A percentile compares a stretch with the other conserved stretches of the same genome.
Conservation (phyloP, 305 asterid species). For the Plantago rigida region DNA sequence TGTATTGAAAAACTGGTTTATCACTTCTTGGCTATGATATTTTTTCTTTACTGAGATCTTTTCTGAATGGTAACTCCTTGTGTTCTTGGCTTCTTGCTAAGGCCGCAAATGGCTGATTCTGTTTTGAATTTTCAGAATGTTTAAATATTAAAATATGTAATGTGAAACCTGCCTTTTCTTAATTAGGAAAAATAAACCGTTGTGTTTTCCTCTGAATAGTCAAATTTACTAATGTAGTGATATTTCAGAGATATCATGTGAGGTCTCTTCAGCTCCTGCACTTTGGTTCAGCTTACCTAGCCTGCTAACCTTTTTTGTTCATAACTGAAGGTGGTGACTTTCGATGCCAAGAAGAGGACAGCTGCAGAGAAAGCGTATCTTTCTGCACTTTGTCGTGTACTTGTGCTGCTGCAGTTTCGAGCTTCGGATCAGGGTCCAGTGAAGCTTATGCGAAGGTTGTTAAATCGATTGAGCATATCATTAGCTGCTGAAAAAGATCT, state of each 20-base stretch:
- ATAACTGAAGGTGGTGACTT: conserved; percentile 49
- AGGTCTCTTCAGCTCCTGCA: conserved; percentile 3
- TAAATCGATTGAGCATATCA: conserved; percentile 38
- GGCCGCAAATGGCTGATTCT: too few relatives aligned
- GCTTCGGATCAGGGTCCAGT: conserved; percentile 60
- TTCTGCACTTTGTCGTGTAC: conserved; percentile 62
- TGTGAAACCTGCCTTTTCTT: too few relatives aligned
- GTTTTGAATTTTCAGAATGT: too few relatives aligned
- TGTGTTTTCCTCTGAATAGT: too few relatives aligned
- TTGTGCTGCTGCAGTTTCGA: conserved; percentile 58
- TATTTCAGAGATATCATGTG: too few relatives aligned
- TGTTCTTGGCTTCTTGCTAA: too few relatives aligned
- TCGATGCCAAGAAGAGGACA: conserved; percentile 51
- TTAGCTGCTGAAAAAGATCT: conserved; percentile 61
- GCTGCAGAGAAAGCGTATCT: conserved; percentile 73
- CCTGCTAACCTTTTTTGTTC: conserved; percentile 20
- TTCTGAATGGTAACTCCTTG: too few relatives aligned
- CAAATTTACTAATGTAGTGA: too few relatives aligned
- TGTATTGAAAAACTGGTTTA: conserved; percentile 9
- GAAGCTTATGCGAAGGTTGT: conserved; percentile 57
- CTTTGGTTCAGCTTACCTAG: conserved; percentile 11
- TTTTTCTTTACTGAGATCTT: too few relatives aligned
- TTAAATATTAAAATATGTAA: too few relatives aligned
- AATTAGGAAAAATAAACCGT: too few relatives aligned
- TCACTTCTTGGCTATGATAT: not conserved